A percentile compares a stretch with the other conserved stretches of the same genome.
These are phyloP conservation scores for Nemania serpens DNA, from an alignment of 2,329 filamentous ascomycete genomes.

Conservation along the genomic window DNA sequence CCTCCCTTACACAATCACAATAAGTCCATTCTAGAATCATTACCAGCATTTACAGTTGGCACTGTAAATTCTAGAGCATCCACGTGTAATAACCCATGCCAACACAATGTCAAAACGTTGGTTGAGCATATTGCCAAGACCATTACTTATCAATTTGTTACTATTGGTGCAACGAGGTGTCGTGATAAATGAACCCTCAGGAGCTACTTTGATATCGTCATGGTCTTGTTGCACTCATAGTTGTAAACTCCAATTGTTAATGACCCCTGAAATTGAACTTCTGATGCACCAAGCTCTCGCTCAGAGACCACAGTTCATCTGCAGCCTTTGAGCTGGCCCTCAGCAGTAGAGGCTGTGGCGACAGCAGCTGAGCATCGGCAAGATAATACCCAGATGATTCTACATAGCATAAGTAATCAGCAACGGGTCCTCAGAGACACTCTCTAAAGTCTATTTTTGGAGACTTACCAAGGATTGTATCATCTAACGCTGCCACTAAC, in stretches of 20 bases:
- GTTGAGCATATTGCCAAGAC: no score
- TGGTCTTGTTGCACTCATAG: no score
- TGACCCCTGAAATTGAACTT: not conserved
- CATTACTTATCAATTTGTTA: no score
- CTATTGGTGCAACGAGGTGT: no score
- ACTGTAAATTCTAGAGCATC: no score
- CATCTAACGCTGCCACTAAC: slow-evolving; percentile 10
- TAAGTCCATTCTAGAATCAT: no score
- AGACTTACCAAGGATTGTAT: not conserved
- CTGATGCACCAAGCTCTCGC: slow-evolving; percentile 3
- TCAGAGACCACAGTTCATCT: not conserved
- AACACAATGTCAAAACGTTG: no score
- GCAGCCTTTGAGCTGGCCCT: not conserved
- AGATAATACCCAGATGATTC: slow-evolving; percentile 3
- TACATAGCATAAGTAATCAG: not conserved
- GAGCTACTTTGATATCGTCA: no score
- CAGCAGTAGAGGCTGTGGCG: not conserved
- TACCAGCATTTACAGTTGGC: no score
- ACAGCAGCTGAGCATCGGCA: not conserved
- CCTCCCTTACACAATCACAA: no score
- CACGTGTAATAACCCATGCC: no score
- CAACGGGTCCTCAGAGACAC: not conserved
- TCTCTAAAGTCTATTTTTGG: not conserved
- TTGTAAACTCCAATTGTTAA: not conserved
- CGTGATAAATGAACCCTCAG: no score